Base-by-base conservation (phyloP, 2,329 filamentous ascomycete genomes). In the Fusarium sp. region DNA sequence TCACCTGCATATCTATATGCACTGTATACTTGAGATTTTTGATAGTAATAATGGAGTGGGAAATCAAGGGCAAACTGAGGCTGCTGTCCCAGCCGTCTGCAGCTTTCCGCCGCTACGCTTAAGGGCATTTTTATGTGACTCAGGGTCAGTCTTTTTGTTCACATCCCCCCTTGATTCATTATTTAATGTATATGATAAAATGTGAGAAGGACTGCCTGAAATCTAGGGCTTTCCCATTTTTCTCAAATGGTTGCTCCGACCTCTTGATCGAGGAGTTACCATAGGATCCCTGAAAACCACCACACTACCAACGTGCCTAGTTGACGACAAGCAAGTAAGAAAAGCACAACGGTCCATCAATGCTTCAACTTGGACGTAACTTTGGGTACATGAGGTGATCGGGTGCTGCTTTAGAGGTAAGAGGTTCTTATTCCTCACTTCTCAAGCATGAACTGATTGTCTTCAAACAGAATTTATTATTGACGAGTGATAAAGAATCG, bases 81-180 rank as follows among this genome's bases (percentile, higher is more conserved):
- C 34, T 38, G 34, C 34, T 38, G 18, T n/a, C 34, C 34, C 10
- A 58, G 38, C 38, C 16, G 15, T 58, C 32, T 67, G 65, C 58
- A 49, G 43, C 43, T 15, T 58, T 44, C 58, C 58, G 52, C 29
- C 30, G 44, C 46, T 27, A 30, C 40, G 27, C 38, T 18, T 16
- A 30, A n/a, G 9, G 30, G 15, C 22, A 22, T 27, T 11, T 29
- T 18, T 9, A 4, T 20, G 6, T 54, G 15, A n/a, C 20, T 8
- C 4, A 9, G 6, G 20, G 13, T 13, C 22, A 41, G 20, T 10
- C 29, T 34, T 27, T 11, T 38, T 15, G 34, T 41, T 22, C 18
- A 27, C 27, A 32, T 8, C 11, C 43, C 52, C 52, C 34, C 8
- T 32, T 32, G 18, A 6, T 24, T 63, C 58, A 20, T 29, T 25